Base-by-base conservation (phyloP, 768 basidiomycete species). In the Lactarius evosmus region DNA sequence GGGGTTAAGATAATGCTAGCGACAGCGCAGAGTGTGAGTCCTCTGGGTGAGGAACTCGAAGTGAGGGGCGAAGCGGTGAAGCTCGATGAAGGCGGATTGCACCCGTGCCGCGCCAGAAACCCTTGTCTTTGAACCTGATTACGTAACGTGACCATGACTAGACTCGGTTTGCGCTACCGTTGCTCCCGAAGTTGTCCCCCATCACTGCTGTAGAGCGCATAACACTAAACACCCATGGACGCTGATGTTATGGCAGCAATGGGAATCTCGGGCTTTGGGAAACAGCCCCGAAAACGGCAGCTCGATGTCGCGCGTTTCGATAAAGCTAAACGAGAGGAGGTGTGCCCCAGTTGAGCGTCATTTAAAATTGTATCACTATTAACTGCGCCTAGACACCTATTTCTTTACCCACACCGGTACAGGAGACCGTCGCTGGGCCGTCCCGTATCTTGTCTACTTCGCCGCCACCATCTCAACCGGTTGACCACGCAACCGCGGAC, bases 211-310 rank as follows among this genome's bases (percentile, higher is more conserved):
- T 52, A 19, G 52, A 8, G 33, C 30, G 9, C 22, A 27, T 30
- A 32, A 30, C 69, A 61, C 46, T 49, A 19, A 27, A 30, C 69
- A 61, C 50, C 50, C n/a, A 83, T 84, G 83, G 74, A 74, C 29
- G 83, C 81, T 76, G 90, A 92, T 65, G 75, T 93, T 22, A 82
- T 93, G 70, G 85, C 88, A 2, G 84, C 87, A 12, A 93, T 95
- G 88, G 92, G 92, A 7, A 89, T 94, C 61, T 70, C 84, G 70
- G 89, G 89, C 27, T 95, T 95, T 72, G 93, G 93, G 29, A 94
- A 93, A 76, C 75, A 85, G 50, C 71, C 76, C 29, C 82, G 85
- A 73, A 86, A 85, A 75, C 85, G 80, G 66, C 76, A 83, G 71
- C 80, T 92, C 25, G 88, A 91, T 72, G 85, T 88, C n/a, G 73